Conservation (phyloP, 495 filamentous ascomycete genomes). For the Durotheca rogersii region DNA sequence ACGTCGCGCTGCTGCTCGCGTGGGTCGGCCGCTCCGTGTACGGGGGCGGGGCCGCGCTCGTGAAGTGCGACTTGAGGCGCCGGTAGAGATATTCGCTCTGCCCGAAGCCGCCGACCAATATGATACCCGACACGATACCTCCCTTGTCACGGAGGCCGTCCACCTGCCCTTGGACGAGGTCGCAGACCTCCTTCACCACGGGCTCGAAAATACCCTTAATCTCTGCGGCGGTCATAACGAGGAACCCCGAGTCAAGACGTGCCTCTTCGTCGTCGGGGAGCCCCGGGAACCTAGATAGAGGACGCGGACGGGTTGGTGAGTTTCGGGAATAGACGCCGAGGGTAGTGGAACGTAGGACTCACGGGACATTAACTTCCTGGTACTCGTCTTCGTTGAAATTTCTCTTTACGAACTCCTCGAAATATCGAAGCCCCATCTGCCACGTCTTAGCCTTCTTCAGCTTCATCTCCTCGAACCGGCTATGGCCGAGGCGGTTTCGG, state of each 20-base stretch:
- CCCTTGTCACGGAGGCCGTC: conserved; percentile 59
- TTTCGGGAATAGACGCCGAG: too few species aligned
- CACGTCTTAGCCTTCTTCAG: conserved; percentile 60
- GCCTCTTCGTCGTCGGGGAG: conserved; percentile 66
- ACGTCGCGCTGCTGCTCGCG: conserved; percentile 40
- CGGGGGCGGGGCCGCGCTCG: conserved; percentile 61
- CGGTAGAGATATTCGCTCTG: conserved; percentile 69
- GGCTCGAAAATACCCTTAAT: conserved; percentile 67
- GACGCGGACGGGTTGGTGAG: neutral
- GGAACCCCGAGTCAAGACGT: conserved; percentile 63
- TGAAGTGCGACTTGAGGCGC: conserved; percentile 64
- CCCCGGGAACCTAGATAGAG: conserved; percentile 57
- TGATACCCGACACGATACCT: conserved; percentile 64
- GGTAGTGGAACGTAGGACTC: conserved; percentile 16
- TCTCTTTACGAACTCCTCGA: conserved; percentile 67
- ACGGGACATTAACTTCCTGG: conserved; percentile 67
- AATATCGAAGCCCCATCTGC: conserved; percentile 72
- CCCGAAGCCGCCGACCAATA: conserved; percentile 70
- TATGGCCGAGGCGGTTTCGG: conserved; percentile 55
- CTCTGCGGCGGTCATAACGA: conserved; percentile 60
- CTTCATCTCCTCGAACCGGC: conserved; percentile 62
- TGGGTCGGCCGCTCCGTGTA: conserved; percentile 67
- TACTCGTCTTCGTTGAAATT: conserved; percentile 76
- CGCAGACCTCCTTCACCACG: conserved; percentile 62
- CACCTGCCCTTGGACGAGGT: conserved; percentile 62